Base-by-base conservation (phyloP, 129 eudicot genomes). In the Flaveria robusta region DNA sequence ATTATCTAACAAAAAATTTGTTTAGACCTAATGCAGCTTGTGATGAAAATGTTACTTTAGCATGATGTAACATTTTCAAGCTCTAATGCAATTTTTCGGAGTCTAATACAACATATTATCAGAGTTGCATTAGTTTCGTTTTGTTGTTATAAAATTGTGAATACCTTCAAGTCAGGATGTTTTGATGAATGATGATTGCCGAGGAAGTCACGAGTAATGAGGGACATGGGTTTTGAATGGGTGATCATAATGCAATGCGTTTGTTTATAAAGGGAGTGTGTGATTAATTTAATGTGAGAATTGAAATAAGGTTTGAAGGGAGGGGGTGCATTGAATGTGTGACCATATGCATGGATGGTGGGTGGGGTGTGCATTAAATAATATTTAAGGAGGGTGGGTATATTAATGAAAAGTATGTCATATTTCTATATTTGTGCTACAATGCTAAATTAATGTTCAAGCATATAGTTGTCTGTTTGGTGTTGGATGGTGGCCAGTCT, bases 131-230 rank as follows among this genome's bases (percentile, higher is more conserved):
- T 34, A 34, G 7, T 1, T 34, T 34, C 7, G 1, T 34, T 34
- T 34, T 34, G 1, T 59, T 9, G 7, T 12, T 22, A 9, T 59
- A 59, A 34, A 34, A 5, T 34, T 46, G 6, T 5, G 4, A 29
- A 64, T 73, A 91, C 97, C 90, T 84, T 86, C n/a, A 88, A 74
- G 59, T 91, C 94, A 18, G 83, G 92, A 47, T 86, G 88, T 55
- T 82, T 49, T 12, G 84, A 78, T 23, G 66, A 71, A 23, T 75
- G 77, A 9, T 86, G 87, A 50, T 88, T 86, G 68, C 90, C 90
- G 24, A 91, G 90, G 74, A 91, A 81, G 68, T 91, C 97, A 70
- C 88, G 76, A 8, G 97, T 91, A 3, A 87, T 69, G 63, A 75
- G 82, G 4, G 84, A 73, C 74, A 85, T 71, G 5, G 34, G 12